These are phyloP conservation scores for Aspergillus clavatus DNA, from an alignment of 2,329 filamentous ascomycete species.

Conservation along the genomic window DNA sequence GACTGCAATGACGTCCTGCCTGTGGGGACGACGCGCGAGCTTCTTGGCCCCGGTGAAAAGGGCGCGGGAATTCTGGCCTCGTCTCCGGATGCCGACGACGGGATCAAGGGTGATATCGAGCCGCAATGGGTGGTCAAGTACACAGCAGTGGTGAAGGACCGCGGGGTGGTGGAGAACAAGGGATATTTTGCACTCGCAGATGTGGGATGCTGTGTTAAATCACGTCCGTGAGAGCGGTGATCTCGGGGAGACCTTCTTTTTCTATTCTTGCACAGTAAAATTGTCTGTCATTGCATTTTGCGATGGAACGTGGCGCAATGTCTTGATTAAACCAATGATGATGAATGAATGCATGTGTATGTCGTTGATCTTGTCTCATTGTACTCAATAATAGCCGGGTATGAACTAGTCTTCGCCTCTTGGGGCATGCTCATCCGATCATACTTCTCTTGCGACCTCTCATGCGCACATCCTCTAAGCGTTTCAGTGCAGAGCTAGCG, in stretches of 20 bases:
- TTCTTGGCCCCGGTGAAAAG: conserved; percentile 66
- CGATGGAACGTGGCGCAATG: neutral
- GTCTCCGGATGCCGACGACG: conserved; percentile 44
- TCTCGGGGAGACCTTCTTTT: conserved; percentile 8
- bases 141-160: conserved; percentile 86
- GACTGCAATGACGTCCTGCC: conserved; percentile 92
- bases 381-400: conserved; percentile 8
- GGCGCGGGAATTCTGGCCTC: conserved; percentile 73
- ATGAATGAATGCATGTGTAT: conserved; percentile 8
- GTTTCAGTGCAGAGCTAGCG: conserved; percentile 67
- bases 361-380: neutral
- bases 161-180: conserved; percentile 96
- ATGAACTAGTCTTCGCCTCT: conserved; percentile 8
- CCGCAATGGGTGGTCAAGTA: conserved; percentile 98
- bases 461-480: conserved; percentile 86
- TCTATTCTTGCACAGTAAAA: neutral
- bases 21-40: conserved; percentile 73
- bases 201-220: conserved; percentile 48
- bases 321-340: neutral
- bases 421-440: conserved; percentile 68
- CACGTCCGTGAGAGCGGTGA: conserved; percentile 20
- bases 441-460: conserved; percentile 95
- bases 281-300: neutral
- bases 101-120: conserved; percentile 70
- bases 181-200: conserved; percentile 91